A percentile compares a stretch with the other conserved stretches of the same genome.
These are phyloP conservation scores for Amanita polypyramis DNA, from an alignment of 768 basidiomycete genomes.

Conservation along the genomic window DNA sequence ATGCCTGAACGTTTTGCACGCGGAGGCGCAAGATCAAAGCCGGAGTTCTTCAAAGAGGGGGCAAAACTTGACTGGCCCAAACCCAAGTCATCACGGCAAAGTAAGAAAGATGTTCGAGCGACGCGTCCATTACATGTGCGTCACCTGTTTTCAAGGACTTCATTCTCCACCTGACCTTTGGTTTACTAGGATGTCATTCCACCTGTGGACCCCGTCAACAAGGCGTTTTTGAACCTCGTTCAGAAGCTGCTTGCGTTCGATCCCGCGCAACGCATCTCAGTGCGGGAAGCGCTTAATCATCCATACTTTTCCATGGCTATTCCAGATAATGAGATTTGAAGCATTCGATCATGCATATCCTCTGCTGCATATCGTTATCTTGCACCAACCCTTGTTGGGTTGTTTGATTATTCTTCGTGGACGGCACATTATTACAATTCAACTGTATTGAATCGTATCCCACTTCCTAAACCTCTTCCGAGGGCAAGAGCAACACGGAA, in stretches of 20 bases:
- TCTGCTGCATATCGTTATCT: conserved; percentile 17
- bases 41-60: conserved; percentile 89
- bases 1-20: conserved; percentile 85
- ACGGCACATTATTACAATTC: conserved; percentile 16
- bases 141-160: conserved; percentile 11
- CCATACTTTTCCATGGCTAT: conserved; percentile 72
- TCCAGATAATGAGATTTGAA: conserved; percentile 51
- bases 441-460: conserved; percentile 14
- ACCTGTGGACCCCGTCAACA: conserved; percentile 61
- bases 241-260: conserved; percentile 84
- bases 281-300: conserved; percentile 80
- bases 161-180: conserved; percentile 7
- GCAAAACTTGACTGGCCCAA: conserved; percentile 88
- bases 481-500: conserved; percentile 3
- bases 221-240: conserved; percentile 81
- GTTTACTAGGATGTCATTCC: conserved; percentile 72
- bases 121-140: conserved; percentile 70
- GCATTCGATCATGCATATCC: conserved; percentile 8
- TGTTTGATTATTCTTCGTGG: conserved; percentile 14
- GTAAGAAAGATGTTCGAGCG: conserved; percentile 86
- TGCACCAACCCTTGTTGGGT: conserved; percentile 13
- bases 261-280: conserved; percentile 78
- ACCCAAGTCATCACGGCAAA: conserved; percentile 77
- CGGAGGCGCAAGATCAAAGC: conserved; percentile 66
- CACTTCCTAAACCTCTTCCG: conserved; percentile 6